A percentile compares a stretch with the other conserved stretches of the same genome.
Conservation (phyloP, 2,329 filamentous ascomycete genomes). For the Colletotrichum horii region DNA sequence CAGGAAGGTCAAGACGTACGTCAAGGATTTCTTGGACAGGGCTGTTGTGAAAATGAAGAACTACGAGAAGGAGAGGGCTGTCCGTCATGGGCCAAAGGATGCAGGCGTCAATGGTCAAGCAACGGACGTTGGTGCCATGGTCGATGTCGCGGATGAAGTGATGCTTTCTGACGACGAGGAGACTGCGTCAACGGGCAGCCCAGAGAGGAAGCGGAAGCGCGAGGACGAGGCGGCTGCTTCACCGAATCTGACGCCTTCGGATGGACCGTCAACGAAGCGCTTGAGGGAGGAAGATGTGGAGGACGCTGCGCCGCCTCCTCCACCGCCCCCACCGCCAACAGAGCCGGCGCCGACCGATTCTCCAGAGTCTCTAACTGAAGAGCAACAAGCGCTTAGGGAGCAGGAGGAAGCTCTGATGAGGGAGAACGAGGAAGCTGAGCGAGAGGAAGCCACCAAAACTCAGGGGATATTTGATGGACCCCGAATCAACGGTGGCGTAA, state of each 20-base stretch:
- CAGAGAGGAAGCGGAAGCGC: slow-evolving; percentile 71
- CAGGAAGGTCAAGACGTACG: slow-evolving; percentile 82
- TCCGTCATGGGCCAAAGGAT: slow-evolving; percentile 31
- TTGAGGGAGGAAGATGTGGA: slow-evolving; percentile 50
- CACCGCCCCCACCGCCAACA: slow-evolving; percentile 47
- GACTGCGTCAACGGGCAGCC: slow-evolving; percentile 47
- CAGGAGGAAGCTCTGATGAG: slow-evolving; percentile 56
- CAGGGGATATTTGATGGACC: background rate
- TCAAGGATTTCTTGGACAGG: slow-evolving; percentile 81
- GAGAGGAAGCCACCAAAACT: slow-evolving; percentile 31
- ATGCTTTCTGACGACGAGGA: slow-evolving; percentile 50
- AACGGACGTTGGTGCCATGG: slow-evolving; percentile 28
- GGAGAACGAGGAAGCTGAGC: slow-evolving; percentile 61
- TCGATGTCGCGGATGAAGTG: slow-evolving; percentile 41
- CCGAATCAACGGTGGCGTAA: slow-evolving; percentile 3
- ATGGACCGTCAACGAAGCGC: slow-evolving; percentile 61
- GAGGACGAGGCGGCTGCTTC: slow-evolving; percentile 49
- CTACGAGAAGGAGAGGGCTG: slow-evolving; percentile 69
- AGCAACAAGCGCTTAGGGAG: slow-evolving; percentile 50
- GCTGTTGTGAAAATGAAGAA: slow-evolving; percentile 77
- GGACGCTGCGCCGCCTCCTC: slow-evolving; percentile 46
- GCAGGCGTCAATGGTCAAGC: slow-evolving; percentile 7
- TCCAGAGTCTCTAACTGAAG: slow-evolving; percentile 41
- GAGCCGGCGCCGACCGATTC: slow-evolving; percentile 36
- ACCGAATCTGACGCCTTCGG: slow-evolving; percentile 53